phyloP scores from a whole-genome alignment of 805 yeast species.

The Sugiyamaella floridensis region DNA sequence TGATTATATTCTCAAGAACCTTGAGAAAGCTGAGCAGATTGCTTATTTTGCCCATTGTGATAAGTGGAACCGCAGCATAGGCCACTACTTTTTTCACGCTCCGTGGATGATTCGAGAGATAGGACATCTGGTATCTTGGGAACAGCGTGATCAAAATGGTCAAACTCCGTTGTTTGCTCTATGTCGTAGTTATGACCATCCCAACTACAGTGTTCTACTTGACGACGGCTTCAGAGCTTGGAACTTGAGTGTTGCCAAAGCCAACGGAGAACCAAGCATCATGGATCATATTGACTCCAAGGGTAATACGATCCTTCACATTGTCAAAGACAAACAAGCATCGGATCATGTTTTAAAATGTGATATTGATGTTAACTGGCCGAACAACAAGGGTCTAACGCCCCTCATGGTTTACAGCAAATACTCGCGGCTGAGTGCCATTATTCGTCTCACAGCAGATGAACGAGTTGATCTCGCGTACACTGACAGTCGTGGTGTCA shows the following conservation, averaged over 20 bases:
- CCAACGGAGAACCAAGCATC: constrained; percentile 22
- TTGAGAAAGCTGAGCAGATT: constrained; percentile 38
- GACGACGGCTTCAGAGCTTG: constrained; percentile 16
- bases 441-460: constrained; percentile 44
- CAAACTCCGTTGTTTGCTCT: constrained; percentile 76
- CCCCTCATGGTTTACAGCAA: constrained; percentile 69
- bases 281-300: constrained; percentile 62
- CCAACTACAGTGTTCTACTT: constrained; percentile 40
- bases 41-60: constrained; percentile 49
- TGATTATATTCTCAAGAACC: constrained; percentile 39
- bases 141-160: constrained; percentile 49
- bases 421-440: constrained; percentile 58
- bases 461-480: constrained; percentile 40
- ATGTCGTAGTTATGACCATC: constrained; percentile 75
- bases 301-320: constrained; percentile 74
- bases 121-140: constrained; percentile 67
- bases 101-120: constrained; percentile 43
- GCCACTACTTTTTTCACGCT: constrained; percentile 65
- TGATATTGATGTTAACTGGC: constrained; percentile 49
- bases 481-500: constrained; percentile 25
- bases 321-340: constrained; percentile 43
- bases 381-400: constrained; percentile 52
- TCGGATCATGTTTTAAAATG: constrained; percentile 38
- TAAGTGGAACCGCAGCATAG: constrained; percentile 50
- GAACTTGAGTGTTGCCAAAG: constrained; percentile 2